phyloP scores from a whole-genome alignment of 352 stramenopile species.

The Globisporangium solare region DNA sequence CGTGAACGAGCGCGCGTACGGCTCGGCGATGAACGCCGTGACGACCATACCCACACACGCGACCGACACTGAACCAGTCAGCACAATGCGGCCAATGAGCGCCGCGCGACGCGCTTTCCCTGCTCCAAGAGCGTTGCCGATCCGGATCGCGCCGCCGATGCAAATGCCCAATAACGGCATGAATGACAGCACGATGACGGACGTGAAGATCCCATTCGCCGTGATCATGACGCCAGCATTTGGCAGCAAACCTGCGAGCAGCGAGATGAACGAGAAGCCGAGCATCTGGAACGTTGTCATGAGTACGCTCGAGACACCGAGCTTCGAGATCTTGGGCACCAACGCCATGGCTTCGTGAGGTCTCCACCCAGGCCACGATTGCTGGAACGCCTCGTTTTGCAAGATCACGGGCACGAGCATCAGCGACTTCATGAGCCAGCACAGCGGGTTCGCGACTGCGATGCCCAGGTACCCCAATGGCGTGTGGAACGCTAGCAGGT shows the following conservation, averaged over 20 bases:
- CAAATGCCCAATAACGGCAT: conserved; percentile 19
- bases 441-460: conserved; percentile 40
- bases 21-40: not conserved
- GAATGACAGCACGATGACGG: conserved; percentile 19
- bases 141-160: conserved; percentile 20
- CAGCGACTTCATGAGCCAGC: conserved; percentile 24
- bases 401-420: conserved; percentile 17
- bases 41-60: conserved; percentile 2
- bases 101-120: conserved; percentile 14
- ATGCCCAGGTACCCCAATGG: conserved; percentile 52
- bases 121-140: conserved; percentile 22
- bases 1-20: conserved; percentile 18
- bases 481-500: conserved; percentile 48
- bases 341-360: conserved; percentile 15
- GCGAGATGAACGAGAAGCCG: conserved; percentile 13
- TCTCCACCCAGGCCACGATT: conserved; percentile 29
- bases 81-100: conserved; percentile 10
- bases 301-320: conserved; percentile 14
- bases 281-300: conserved; percentile 17
- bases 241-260: conserved; percentile 18
- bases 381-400: conserved; percentile 16
- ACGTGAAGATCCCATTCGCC: conserved; percentile 21
- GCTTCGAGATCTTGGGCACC: conserved; percentile 14
- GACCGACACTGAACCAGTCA: conserved; percentile 4
- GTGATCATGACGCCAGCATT: conserved; percentile 19